phyloP scores from a whole-genome alignment of 345 rosid genomes.

The Linum lewisii region DNA sequence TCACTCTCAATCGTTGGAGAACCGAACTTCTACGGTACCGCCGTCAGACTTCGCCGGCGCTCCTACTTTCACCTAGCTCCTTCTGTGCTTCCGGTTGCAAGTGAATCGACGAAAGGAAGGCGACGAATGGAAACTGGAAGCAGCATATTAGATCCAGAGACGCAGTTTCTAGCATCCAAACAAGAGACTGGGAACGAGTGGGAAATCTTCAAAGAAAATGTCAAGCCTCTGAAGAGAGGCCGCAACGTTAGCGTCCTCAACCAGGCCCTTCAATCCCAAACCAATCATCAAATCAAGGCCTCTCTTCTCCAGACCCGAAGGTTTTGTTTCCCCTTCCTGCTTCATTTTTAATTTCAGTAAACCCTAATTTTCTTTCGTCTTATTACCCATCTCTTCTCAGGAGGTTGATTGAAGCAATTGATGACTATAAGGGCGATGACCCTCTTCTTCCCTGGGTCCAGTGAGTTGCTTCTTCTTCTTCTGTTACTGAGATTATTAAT shows the following conservation, averaged over 20 bases:
- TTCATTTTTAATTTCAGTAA: not conserved
- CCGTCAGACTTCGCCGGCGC: too few species aligned
- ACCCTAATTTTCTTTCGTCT: not conserved
- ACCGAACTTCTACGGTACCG: too few species aligned
- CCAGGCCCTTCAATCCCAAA: conserved; percentile 61
- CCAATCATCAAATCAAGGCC: conserved; percentile 36
- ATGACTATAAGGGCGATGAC: conserved; percentile 69
- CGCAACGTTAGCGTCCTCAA: conserved; percentile 63
- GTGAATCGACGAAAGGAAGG: too few species aligned
- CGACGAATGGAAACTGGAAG: too few species aligned
- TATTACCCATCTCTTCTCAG: conserved; percentile 20
- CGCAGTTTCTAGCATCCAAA: conserved; percentile 58
- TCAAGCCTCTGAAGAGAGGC: conserved; percentile 78
- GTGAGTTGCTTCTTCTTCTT: conserved; percentile 28
- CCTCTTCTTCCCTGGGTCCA: conserved; percentile 80
- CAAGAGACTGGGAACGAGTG: conserved; percentile 70
- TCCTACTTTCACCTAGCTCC: too few species aligned
- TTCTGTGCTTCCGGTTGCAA: too few species aligned
- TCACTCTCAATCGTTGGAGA: too few species aligned
- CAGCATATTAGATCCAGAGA: conserved; percentile 49
- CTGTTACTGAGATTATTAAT: not conserved
- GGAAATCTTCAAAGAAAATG: conserved; percentile 91
- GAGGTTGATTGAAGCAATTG: conserved; percentile 63
- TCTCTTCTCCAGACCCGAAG: conserved; percentile 58
- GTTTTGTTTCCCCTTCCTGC: conserved; percentile 17